Base-by-base conservation (phyloP, 129 eudicot species). In the Escallonia herrerae region DNA sequence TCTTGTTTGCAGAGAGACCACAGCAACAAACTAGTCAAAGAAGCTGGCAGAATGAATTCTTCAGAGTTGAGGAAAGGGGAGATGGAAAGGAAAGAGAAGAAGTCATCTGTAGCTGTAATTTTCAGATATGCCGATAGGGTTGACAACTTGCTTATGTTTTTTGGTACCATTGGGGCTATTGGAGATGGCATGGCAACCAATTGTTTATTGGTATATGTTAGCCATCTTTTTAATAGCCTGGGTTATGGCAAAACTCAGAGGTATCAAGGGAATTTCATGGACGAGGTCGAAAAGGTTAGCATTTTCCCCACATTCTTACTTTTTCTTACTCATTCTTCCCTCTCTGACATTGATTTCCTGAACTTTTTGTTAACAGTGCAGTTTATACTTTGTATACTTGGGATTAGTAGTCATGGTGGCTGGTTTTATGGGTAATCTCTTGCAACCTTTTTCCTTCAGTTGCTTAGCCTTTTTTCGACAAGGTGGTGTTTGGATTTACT, bases 121-220 rank as follows among this genome's bases (percentile, higher is more conserved):
- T 88, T 93, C 59, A 83, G 91, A 61, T 85, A 85, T 51, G 91
- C 95, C 1, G 84, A 85, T 71, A 68, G 87, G 84, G 37, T 67
- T 11, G 98, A 93, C 69, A 60, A 76, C 52, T 48, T 82, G 69
- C 82, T 93, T 1, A 85, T 93, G 85, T 3, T 82, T 15, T 74
- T 88, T 74, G 96, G 98, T 4, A 86, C 95, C 10, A 15, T 93
- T 73, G 98, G 98, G 71, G 98, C 98, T 55, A 81, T 93, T 66
- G 98, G 98, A 44, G 98, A 93, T 80, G 98, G 98, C 61, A 81
- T 86, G 84, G 85, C 98, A 14, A 88, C 96, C 3, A 93, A 93
- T 69, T 76, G 86, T 72, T 62, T 93, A 51, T 63, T 93, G 48
- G 69, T 93, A 2, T 93, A 66, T 65, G 89, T 82, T 63, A 93